Conservation (phyloP, 202 grass and related monocot genomes). For the Eragrostis tef region DNA sequence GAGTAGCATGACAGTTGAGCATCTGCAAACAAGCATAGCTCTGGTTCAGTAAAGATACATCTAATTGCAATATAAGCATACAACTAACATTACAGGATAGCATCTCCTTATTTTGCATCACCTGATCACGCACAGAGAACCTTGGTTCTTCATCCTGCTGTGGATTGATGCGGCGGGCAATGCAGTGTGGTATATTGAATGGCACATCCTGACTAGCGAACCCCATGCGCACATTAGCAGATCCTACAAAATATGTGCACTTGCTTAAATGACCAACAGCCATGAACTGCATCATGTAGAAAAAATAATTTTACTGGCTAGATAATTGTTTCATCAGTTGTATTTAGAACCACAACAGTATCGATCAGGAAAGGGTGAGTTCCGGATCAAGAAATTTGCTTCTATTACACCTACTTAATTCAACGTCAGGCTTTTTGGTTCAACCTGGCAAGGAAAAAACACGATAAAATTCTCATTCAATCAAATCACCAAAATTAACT, state of each 20-base stretch:
- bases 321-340: neutral
- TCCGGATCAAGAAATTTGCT: neutral
- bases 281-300: conserved; percentile 9
- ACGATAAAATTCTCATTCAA: neutral
- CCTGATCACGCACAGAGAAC: conserved; percentile 70
- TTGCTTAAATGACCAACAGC: conserved; percentile 13
- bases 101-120: conserved; percentile 37
- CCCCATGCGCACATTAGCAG: conserved; percentile 80
- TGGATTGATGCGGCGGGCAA: conserved; percentile 58
- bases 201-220: conserved; percentile 87
- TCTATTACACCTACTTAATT: neutral
- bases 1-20: conserved; percentile 64
- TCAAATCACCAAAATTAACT: conserved; percentile 11
- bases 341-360: neutral
- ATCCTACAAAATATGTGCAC: conserved; percentile 52
- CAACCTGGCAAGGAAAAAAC: neutral
- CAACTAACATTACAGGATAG: neutral
- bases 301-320: neutral
- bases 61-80: conserved; percentile 7
- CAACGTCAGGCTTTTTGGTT: neutral
- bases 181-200: conserved; percentile 78
- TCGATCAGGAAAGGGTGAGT: neutral
- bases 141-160: conserved; percentile 39
- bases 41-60: conserved; percentile 21
- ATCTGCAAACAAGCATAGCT: conserved; percentile 53